Evolutionary conservation across 306 rosid genomes (phyloP).

Genomic region (Astragalus membranaceus): DNA sequence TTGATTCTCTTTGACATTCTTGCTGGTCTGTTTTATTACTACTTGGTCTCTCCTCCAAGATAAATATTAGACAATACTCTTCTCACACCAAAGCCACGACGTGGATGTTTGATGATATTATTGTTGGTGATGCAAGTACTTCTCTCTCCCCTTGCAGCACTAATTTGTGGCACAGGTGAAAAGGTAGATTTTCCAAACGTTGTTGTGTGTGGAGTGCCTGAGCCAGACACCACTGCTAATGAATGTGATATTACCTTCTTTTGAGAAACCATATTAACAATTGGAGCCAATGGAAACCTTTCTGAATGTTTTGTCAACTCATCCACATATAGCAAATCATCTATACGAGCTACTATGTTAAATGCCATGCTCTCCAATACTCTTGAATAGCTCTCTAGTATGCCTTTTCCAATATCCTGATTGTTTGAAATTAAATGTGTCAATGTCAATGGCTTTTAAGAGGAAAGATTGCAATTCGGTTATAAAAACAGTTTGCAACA

Average conservation of each 20-base stretch:
- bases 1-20: conserved; percentile 7
- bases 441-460: neutral
- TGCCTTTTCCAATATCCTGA: conserved; percentile 92
- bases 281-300: conserved; percentile 49
- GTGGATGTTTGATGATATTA: conserved; percentile 39
- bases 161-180: too few relatives aligned
- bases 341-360: conserved; percentile 85
- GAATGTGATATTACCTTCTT: conserved; percentile 36
- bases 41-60: conserved; percentile 72
- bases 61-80: conserved; percentile 76
- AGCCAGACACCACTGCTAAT: conserved; percentile 44
- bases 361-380: conserved; percentile 90
- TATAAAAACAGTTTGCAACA: too few relatives aligned
- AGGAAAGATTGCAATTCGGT: neutral
- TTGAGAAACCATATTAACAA: conserved; percentile 50
- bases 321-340: conserved; percentile 78
- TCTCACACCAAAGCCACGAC: conserved; percentile 78
- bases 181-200: conserved; percentile 27
- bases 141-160: conserved; percentile 61
- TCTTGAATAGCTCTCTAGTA: conserved; percentile 92
- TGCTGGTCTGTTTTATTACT: conserved; percentile 10
- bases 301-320: conserved; percentile 74
- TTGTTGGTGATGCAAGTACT: conserved; percentile 50
- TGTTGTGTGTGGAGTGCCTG: conserved; percentile 26
- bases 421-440: conserved; percentile 2